Conservation (phyloP, 192 early-diverging fungal species). For the Coemansia sp. region DNA sequence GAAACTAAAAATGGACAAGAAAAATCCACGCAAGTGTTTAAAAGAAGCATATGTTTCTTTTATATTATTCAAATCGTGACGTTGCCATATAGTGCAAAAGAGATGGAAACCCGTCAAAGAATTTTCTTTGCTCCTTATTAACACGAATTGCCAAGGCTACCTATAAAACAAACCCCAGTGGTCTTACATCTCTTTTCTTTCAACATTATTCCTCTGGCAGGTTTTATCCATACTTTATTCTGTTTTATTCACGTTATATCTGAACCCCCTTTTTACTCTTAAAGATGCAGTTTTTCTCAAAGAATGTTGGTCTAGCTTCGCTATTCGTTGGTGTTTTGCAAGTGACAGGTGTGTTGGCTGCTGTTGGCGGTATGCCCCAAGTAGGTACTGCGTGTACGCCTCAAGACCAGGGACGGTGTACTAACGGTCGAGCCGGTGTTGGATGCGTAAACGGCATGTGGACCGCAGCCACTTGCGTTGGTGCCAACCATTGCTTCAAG, state of each 20-base stretch:
- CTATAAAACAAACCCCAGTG: too few relatives aligned
- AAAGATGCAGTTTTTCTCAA: background rate
- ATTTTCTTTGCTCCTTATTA: background rate
- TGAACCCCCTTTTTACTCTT: background rate
- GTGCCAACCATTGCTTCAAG: background rate
- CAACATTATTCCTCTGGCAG: background rate
- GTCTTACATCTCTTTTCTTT: background rate
- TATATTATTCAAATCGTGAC: too few relatives aligned
- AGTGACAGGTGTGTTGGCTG: background rate
- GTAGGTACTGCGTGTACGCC: too few relatives aligned
- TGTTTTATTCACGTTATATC: background rate
- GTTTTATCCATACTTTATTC: background rate
- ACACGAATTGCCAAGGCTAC: too few relatives aligned
- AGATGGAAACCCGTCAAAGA: background rate
- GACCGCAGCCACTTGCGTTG: background rate
- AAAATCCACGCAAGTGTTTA: too few relatives aligned
- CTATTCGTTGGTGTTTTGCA: background rate
- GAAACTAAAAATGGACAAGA: too few relatives aligned
- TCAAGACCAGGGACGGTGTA: background rate
- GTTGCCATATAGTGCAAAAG: too few relatives aligned
- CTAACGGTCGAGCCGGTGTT: background rate
- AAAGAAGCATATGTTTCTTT: too few relatives aligned
- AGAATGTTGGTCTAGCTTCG: background rate
- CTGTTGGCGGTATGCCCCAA: too few relatives aligned
- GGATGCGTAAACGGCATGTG: background rate